A percentile compares a stretch with the other conserved stretches of the same genome.
Conservation (phyloP, 2,329 filamentous ascomycete genomes). For the Pseudocercospora ulei region DNA sequence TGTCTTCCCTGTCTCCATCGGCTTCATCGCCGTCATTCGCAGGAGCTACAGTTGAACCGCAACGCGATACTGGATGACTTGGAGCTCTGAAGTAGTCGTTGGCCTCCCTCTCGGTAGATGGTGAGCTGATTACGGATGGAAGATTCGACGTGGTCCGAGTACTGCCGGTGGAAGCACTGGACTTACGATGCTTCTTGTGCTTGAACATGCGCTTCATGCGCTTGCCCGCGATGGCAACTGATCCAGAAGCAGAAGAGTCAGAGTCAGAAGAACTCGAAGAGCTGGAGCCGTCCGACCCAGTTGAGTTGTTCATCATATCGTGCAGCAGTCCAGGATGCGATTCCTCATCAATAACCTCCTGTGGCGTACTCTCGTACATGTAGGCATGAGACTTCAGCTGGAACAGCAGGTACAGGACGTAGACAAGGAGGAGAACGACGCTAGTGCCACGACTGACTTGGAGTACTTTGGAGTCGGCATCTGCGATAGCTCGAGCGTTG, state of each 20-base stretch:
- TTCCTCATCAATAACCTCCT: slow-evolving; percentile 86
- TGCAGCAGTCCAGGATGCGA: slow-evolving; percentile 74
- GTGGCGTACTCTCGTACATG: slow-evolving; percentile 84
- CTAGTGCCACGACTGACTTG: slow-evolving; percentile 85
- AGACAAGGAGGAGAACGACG: slow-evolving; percentile 73
- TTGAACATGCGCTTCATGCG: slow-evolving; percentile 63
- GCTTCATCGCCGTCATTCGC: slow-evolving; percentile 49
- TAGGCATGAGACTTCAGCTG: slow-evolving; percentile 87
- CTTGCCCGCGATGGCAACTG: slow-evolving; percentile 54
- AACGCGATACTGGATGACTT: slow-evolving; percentile 30
- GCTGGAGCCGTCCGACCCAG: slow-evolving; percentile 44
- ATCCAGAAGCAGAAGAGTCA: slow-evolving; percentile 56
- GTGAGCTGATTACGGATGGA: slow-evolving; percentile 40
- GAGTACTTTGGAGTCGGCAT: slow-evolving; percentile 61
- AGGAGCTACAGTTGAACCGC: slow-evolving; percentile 34
- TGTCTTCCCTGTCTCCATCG: slow-evolving; percentile 44
- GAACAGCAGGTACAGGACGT: slow-evolving; percentile 74
- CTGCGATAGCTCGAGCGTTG: slow-evolving; percentile 33
- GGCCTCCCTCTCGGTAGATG: slow-evolving; percentile 35
- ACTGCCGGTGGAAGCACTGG: slow-evolving; percentile 60
- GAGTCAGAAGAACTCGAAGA: slow-evolving; percentile 48
- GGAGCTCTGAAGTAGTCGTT: slow-evolving; percentile 36
- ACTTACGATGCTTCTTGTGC: slow-evolving; percentile 62
- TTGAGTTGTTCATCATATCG: slow-evolving; percentile 64
- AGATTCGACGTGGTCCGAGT: slow-evolving; percentile 44